These are phyloP conservation scores for Triadica sebifera DNA, from an alignment of 345 rosid genomes.

Conservation along the genomic window DNA sequence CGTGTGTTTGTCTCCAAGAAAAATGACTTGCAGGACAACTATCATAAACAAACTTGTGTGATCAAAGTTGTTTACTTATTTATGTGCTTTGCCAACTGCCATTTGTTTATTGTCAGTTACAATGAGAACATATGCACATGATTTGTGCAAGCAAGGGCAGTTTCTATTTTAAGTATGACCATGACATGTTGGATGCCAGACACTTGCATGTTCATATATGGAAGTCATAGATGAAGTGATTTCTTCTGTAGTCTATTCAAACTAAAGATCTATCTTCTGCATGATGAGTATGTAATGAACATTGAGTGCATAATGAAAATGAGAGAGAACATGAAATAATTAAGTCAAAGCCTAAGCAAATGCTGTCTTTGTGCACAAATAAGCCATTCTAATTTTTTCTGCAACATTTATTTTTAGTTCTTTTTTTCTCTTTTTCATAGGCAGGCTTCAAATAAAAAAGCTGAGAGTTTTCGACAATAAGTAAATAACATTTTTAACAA, in stretches of 20 bases:
- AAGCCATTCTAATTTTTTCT: neutral
- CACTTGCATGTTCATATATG: neutral
- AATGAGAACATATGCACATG: constrained; percentile 16
- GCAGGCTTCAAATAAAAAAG: neutral
- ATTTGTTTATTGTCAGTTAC: neutral
- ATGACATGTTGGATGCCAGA: neutral
- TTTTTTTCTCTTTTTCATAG: neutral
- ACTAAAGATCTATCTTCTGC: neutral
- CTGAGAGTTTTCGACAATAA: neutral
- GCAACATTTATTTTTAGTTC: neutral
- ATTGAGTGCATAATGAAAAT: neutral
- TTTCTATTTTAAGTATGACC: neutral
- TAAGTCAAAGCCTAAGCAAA: neutral
- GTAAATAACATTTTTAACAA: neutral
- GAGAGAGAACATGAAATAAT: neutral
- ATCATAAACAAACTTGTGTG: neutral
- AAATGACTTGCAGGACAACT: neutral
- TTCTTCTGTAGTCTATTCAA: neutral
- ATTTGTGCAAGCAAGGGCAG: neutral
- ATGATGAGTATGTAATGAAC: too few species aligned
- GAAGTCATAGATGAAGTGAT: constrained; percentile 8
- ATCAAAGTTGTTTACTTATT: neutral
- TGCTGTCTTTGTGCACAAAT: neutral
- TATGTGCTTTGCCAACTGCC: neutral
- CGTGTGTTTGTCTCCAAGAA: too few species aligned